These are phyloP conservation scores for maize (Zea mays) DNA, from an alignment of 176 grass and related monocot species.

Conservation along the genomic window DNA sequence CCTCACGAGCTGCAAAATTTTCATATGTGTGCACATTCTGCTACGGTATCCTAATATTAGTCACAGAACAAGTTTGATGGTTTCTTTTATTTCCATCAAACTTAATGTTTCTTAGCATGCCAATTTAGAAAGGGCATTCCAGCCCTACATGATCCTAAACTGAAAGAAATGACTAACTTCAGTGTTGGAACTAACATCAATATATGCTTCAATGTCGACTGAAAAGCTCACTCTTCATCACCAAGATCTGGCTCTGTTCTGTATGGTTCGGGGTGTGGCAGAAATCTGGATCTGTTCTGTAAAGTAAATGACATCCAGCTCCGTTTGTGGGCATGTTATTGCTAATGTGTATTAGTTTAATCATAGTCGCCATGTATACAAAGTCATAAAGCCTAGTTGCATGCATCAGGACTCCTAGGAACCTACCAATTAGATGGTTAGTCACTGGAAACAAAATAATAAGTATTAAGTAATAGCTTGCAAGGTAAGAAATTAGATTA, in stretches of 20 bases:
- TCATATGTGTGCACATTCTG: not conserved
- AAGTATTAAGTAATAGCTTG: not conserved
- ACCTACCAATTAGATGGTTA: not conserved
- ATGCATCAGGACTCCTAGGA: not conserved
- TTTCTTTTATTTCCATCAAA: not conserved
- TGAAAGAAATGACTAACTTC: slow-evolving; percentile 2
- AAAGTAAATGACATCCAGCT: not conserved
- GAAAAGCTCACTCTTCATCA: not conserved
- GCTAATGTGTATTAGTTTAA: not conserved
- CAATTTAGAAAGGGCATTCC: not conserved
- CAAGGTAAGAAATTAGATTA: not conserved
- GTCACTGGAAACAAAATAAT: not conserved
- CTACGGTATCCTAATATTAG: not conserved
- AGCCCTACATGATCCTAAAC: not conserved
- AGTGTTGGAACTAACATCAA: not conserved
- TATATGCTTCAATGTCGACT: not conserved
- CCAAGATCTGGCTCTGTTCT: not conserved
- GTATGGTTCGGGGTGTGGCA: not conserved
- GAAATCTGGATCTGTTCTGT: not conserved
- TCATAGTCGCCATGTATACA: not conserved
- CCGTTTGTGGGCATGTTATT: not conserved
- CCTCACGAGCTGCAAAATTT: not conserved
- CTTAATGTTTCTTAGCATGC: not conserved
- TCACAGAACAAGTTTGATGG: not conserved
- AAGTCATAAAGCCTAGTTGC: slow-evolving; percentile 1